These are phyloP conservation scores for Saccharomyces pastorianus DNA, from an alignment of 1,139 yeast genomes.

Conservation along the genomic window DNA sequence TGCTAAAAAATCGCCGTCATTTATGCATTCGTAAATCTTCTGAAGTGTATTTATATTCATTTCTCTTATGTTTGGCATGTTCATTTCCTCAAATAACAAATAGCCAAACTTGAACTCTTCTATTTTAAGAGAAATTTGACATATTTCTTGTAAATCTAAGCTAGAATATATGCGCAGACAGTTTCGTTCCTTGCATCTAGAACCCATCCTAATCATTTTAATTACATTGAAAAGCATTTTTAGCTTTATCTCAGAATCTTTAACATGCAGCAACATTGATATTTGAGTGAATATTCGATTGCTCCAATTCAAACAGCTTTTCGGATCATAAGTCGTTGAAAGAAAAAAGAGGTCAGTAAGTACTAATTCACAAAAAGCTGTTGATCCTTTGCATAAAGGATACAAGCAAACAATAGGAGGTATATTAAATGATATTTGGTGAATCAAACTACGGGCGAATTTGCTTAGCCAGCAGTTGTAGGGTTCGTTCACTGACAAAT, in stretches of 20 bases:
- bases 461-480: constrained; percentile 1
- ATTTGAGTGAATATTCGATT: constrained; percentile 4
- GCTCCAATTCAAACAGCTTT: constrained; percentile 9
- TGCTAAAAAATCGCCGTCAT: constrained; percentile 52
- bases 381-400: constrained; percentile 6
- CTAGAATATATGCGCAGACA: constrained; percentile 35
- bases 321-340: constrained; percentile 12
- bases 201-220: constrained; percentile 41
- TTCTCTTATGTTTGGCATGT: constrained; percentile 10
- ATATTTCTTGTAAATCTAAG: constrained; percentile 33
- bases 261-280: constrained; percentile 9
- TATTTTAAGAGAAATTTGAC: constrained; percentile 34
- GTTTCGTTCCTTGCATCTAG: constrained; percentile 29
- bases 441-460: neutral
- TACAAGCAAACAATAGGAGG: constrained; percentile 5
- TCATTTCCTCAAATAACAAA: constrained; percentile 48
- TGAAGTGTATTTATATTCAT: constrained; percentile 27
- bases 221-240: constrained; percentile 36
- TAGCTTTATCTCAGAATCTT: constrained; percentile 23
- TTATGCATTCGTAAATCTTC: constrained; percentile 39
- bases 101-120: constrained; percentile 42
- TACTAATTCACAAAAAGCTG: constrained; percentile 3
- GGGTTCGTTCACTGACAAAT: neutral
- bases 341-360: constrained; percentile 5
- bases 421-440: constrained; percentile 1